These are phyloP conservation scores for Trypanosomatidae sp. DNA, from an alignment of 208 protist genomes.

Conservation along the genomic window DNA sequence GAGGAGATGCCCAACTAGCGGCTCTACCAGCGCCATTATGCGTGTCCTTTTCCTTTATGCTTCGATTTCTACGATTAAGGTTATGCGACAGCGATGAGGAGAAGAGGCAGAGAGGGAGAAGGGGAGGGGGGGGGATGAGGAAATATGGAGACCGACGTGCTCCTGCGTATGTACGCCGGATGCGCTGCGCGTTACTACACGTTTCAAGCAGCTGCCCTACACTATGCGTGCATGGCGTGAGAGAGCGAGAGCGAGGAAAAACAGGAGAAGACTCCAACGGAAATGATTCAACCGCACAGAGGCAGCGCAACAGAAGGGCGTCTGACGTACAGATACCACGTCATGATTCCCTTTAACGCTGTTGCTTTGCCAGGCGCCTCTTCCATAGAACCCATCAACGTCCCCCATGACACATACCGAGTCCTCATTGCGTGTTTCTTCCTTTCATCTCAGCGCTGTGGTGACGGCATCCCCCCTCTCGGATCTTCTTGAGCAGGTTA, in stretches of 20 bases:
- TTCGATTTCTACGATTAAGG: not conserved
- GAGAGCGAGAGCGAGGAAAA: not conserved
- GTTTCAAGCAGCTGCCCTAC: not conserved
- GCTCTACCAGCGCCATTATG: constrained; percentile 77
- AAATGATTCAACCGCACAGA: not conserved
- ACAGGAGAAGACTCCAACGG: not conserved
- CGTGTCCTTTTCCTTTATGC: not conserved
- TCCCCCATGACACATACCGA: not conserved
- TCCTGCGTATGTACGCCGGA: not conserved
- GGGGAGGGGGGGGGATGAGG: not conserved
- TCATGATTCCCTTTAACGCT: not conserved
- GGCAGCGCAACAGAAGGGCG: not conserved
- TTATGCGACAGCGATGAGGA: not conserved
- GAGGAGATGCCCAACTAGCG: constrained; percentile 75
- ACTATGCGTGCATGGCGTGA: too few relatives aligned
- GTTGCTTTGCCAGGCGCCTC: not conserved
- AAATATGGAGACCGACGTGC: not conserved
- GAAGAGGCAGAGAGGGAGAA: not conserved
- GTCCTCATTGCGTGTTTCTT: not conserved
- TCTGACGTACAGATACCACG: not conserved
- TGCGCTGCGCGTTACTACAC: not conserved
- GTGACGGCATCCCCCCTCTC: not conserved
- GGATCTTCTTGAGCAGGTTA: not conserved
- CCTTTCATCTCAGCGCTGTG: not conserved
- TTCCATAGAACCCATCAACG: not conserved